Evolutionary conservation across 139 green algal species (phyloP).

Genomic region (Klebsormidium nitens): DNA sequence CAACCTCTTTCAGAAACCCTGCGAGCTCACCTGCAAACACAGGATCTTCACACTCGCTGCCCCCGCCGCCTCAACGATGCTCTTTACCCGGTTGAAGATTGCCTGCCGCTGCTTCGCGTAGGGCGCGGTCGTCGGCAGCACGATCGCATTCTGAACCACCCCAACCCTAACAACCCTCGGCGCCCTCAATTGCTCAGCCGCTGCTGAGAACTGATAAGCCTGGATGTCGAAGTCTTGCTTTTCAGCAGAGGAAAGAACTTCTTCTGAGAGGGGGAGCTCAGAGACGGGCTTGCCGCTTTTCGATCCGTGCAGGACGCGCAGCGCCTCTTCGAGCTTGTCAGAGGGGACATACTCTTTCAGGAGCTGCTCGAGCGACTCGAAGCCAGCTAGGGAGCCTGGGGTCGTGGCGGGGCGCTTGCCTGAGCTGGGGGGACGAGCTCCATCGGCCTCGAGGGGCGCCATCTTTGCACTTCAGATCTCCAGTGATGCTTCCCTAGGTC

Average conservation of each 20-base stretch:
- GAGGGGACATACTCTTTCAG: slow-evolving; percentile 46
- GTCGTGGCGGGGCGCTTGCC: too few relatives aligned
- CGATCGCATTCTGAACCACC: slow-evolving; percentile 80
- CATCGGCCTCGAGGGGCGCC: too few relatives aligned
- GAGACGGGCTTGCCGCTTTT: background rate
- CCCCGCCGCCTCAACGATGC: slow-evolving; percentile 70
- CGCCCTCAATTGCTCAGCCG: slow-evolving; percentile 67
- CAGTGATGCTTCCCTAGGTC: too few relatives aligned
- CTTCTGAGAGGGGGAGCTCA: background rate
- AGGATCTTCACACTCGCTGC: slow-evolving; percentile 75
- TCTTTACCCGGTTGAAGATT: slow-evolving; percentile 54
- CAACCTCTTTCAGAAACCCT: too few relatives aligned
- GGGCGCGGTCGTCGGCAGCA: slow-evolving; percentile 68
- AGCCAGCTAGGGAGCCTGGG: background rate
- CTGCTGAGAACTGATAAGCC: slow-evolving; percentile 67
- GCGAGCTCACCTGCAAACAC: slow-evolving; percentile 83
- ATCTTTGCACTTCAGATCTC: too few relatives aligned
- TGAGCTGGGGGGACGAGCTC: too few relatives aligned
- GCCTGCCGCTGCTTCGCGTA: slow-evolving; percentile 72
- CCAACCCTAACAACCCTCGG: slow-evolving; percentile 72
- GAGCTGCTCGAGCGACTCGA: slow-evolving; percentile 8
- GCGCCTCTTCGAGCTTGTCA: slow-evolving; percentile 29
- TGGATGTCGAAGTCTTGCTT: slow-evolving; percentile 53
- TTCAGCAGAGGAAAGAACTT: background rate
- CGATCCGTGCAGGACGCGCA: slow-evolving; percentile 6